Evolutionary conservation across 2,329 filamentous ascomycete species (phyloP), one percentile per base, ranked within the genome.

Genomic region (Orbilia oligospora): DNA sequence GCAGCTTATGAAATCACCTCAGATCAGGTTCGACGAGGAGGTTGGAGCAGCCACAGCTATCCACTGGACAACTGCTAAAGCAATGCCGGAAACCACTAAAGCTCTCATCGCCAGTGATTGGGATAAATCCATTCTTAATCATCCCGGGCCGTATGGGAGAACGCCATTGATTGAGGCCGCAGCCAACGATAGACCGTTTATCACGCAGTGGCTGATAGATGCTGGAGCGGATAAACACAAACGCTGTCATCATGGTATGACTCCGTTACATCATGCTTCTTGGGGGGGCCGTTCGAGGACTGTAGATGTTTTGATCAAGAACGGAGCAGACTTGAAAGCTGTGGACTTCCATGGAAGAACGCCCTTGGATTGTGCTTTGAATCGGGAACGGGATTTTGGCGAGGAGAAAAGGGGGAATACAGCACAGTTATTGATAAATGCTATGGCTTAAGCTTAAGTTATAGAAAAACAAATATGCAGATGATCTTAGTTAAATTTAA

Each of bases 1-100:
- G 22, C 61, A 63, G n/a, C 51, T 73, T 2, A 73, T 75, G 71
- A 68, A 75, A 27, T 75, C 71, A 10, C 71, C 71, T 12, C 71
- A 75, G 41, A 75, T 75, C 51, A 67, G 24, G 10, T 68, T 75
- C 14, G 71, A 75, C 10, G 71, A 75, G 27, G 48, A 30, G 12
- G 48, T 24, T 9, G 71, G 38, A 22, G 20, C 16, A 1, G 14
- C 33, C 30, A 48, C 63, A 2, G 51, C 71, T 1, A 41, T 75
- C 4, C 71, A 75, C 24, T 58, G 30, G 49, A 53, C 63, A 22
- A 61, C 22, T 5, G 36, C 63, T 16, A 68, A 75, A 18, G 63
- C 51, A 16, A 61, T 67, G 53, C 63, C 71, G 9, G 63, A 75
- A 41, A 75, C 63, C 9, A 61, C 51, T 33, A 63, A 75, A 18